phyloP scores from a whole-genome alignment of 1,139 yeast species.

The Blastobotrys apis region DNA sequence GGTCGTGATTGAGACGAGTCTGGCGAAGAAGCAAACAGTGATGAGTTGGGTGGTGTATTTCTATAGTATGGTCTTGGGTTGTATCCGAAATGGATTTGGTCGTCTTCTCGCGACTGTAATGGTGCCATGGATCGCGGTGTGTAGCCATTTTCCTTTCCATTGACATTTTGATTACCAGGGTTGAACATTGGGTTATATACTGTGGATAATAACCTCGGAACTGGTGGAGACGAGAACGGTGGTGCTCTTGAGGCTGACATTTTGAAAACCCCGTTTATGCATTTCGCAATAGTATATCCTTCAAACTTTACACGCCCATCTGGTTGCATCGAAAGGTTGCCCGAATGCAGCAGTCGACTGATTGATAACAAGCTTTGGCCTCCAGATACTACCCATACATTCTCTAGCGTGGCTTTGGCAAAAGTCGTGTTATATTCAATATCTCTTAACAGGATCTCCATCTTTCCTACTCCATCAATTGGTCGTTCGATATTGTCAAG shows the following conservation, averaged over 20 bases:
- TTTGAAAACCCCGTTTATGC: slow-evolving; percentile 7
- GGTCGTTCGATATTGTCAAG: not conserved
- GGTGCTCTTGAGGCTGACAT: slow-evolving; percentile 8
- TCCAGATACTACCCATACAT: slow-evolving; percentile 9
- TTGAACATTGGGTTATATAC: too few relatives aligned
- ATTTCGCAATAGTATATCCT: slow-evolving; percentile 7
- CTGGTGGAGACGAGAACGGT: slow-evolving; percentile 11
- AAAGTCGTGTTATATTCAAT: slow-evolving; percentile 1
- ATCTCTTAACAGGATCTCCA: slow-evolving; percentile 8
- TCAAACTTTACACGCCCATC: slow-evolving; percentile 7
- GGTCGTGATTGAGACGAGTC: too few relatives aligned
- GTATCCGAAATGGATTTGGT: too few relatives aligned
- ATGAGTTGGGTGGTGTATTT: too few relatives aligned
- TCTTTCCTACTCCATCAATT: slow-evolving; percentile 8
- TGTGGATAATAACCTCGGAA: slow-evolving; percentile 5
- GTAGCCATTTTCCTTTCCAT: not conserved
- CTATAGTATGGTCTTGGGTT: too few relatives aligned
- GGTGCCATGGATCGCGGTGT: not conserved
- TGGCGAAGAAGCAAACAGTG: too few relatives aligned
- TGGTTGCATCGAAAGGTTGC: slow-evolving; percentile 1
- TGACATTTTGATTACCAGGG: too few relatives aligned
- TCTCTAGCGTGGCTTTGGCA: slow-evolving; percentile 8
- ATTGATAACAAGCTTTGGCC: slow-evolving; percentile 3
- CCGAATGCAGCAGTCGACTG: slow-evolving; percentile 6
- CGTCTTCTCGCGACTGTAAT: not conserved